A percentile compares a stretch with the other conserved stretches of the same genome.
Evolutionary conservation across 108 stramenopile species (phyloP).

Genomic region (Craspedostauros australis): DNA sequence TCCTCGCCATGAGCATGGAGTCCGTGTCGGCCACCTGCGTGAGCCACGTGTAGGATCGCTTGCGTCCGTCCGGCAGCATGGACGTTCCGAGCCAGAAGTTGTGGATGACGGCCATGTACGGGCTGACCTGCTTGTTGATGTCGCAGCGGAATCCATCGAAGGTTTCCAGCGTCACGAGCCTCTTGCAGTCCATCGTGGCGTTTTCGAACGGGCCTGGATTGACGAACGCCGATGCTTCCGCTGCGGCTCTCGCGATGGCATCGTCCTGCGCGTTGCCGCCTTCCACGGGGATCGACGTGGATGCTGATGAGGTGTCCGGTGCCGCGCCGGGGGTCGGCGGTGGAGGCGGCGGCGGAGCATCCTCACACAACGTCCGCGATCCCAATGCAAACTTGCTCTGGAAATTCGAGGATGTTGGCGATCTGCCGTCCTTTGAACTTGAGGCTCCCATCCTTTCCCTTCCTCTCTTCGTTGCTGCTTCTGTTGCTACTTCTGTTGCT

Average conservation of each 20-base stretch:
- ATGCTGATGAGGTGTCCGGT: too few species aligned
- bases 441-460: too few species aligned
- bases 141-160: slow-evolving; percentile 76
- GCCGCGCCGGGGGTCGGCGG: too few species aligned
- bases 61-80: slow-evolving; percentile 72
- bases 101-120: slow-evolving; percentile 78
- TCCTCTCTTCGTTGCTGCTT: too few species aligned
- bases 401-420: too few species aligned
- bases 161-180: slow-evolving; percentile 65
- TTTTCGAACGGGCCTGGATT: slow-evolving; percentile 80
- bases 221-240: slow-evolving; percentile 37
- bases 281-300: too few species aligned
- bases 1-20: slow-evolving; percentile 49
- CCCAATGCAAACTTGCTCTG: too few species aligned
- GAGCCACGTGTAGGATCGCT: slow-evolving; percentile 60
- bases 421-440: too few species aligned
- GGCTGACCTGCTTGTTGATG: slow-evolving; percentile 78
- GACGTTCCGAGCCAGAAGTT: slow-evolving; percentile 71
- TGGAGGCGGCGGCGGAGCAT: too few species aligned
- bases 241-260: slow-evolving; percentile 40
- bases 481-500: too few species aligned
- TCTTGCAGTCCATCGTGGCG: slow-evolving; percentile 59
- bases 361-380: too few species aligned
- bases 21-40: slow-evolving; percentile 80
- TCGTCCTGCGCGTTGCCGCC: too few species aligned